These are phyloP conservation scores for Thinopyrum elongatum DNA, from an alignment of 176 grass and related monocot genomes.

Conservation along the genomic window DNA sequence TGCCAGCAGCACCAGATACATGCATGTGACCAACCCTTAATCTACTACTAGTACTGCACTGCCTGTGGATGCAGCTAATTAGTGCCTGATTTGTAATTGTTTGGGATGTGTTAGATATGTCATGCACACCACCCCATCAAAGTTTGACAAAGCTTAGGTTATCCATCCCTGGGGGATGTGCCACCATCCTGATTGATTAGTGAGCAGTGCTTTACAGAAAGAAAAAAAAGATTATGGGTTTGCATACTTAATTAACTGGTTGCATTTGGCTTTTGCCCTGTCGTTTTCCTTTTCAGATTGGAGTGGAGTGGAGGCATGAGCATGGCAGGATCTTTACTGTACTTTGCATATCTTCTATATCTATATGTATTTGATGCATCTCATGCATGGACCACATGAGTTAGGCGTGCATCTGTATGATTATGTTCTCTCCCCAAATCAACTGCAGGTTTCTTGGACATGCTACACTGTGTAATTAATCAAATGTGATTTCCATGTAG, in stretches of 20 bases:
- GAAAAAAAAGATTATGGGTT: background rate
- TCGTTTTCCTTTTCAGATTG: slow-evolving; percentile 30
- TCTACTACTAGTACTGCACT: background rate
- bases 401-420: background rate
- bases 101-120: slow-evolving; percentile 52
- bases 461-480: background rate
- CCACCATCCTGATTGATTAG: slow-evolving; percentile 29
- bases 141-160: slow-evolving; percentile 69
- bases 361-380: slow-evolving; percentile 8
- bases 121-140: slow-evolving; percentile 38
- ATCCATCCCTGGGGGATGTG: slow-evolving; percentile 56
- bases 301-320: slow-evolving; percentile 42
- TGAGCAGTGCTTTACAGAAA: slow-evolving; percentile 22
- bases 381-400: slow-evolving; percentile 43
- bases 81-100: background rate
- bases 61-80: background rate
- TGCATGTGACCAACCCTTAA: slow-evolving; percentile 21
- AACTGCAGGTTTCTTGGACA: background rate
- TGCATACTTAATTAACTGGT: slow-evolving; percentile 18
- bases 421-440: slow-evolving; percentile 1
- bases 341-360: slow-evolving; percentile 38
- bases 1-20: background rate
- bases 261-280: slow-evolving; percentile 38
- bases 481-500: background rate
- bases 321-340: slow-evolving; percentile 52